These are phyloP conservation scores for Radiomyces spectabilis DNA, from an alignment of 192 early-diverging fungal species.

Conservation along the genomic window DNA sequence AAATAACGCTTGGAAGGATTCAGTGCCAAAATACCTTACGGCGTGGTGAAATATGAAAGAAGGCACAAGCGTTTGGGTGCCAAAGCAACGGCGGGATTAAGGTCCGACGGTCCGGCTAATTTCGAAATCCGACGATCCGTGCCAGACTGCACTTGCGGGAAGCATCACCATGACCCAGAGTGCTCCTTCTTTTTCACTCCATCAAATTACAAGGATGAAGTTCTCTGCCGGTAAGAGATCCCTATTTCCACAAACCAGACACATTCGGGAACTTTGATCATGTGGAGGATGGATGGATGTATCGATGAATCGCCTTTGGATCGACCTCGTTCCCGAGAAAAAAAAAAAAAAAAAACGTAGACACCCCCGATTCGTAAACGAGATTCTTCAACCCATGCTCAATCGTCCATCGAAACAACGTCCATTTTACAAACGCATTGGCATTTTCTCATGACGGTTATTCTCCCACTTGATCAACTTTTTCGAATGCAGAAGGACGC, in stretches of 20 bases:
- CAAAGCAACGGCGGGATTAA: no score
- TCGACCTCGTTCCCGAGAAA: neutral
- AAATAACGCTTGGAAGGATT: no score
- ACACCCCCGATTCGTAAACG: no score
- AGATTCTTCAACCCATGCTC: no score
- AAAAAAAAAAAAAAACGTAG: neutral
- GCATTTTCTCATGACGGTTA: neutral
- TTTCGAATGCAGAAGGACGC: neutral
- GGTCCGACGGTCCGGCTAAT: no score
- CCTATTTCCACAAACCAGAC: neutral
- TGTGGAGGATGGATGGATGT: constrained; percentile 1
- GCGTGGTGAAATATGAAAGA: no score
- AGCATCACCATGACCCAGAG: neutral
- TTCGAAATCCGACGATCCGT: no score
- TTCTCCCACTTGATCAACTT: neutral
- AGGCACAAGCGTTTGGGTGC: no score
- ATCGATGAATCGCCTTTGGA: constrained; percentile 9
- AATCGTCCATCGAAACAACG: neutral
- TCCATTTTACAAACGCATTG: neutral
- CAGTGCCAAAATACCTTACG: no score
- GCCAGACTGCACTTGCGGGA: no score
- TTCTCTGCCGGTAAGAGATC: constrained; percentile 4
- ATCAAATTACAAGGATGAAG: constrained; percentile 3
- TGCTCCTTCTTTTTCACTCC: constrained; percentile 1
- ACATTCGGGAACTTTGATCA: neutral